These are phyloP conservation scores for Amylocarpus encephaloides DNA, from an alignment of 2,329 filamentous ascomycete genomes.

Conservation along the genomic window DNA sequence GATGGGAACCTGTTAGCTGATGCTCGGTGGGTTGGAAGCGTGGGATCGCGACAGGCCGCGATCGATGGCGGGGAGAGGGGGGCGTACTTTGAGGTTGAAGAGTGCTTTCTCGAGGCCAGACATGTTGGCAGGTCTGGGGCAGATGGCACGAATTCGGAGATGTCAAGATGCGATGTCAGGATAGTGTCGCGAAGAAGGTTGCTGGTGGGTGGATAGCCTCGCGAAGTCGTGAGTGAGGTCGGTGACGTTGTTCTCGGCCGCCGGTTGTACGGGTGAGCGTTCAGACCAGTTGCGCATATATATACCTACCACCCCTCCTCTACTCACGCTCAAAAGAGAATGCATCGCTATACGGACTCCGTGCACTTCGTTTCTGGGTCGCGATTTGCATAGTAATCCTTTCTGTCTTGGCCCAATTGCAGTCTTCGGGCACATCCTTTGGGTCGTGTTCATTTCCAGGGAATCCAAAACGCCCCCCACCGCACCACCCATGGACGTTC, in stretches of 20 bases:
- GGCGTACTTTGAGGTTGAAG: slow-evolving; percentile 52
- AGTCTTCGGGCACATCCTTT: slow-evolving; percentile 1
- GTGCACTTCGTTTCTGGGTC: background rate
- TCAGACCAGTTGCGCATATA: slow-evolving; percentile 13
- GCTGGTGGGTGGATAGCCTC: slow-evolving; percentile 14
- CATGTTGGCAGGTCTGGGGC: slow-evolving; percentile 35
- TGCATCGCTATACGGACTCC: slow-evolving; percentile 4
- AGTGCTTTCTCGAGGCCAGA: slow-evolving; percentile 56
- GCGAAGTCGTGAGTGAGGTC: no score
- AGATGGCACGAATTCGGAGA: background rate
- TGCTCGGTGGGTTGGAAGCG: no score
- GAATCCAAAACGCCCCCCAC: slow-evolving; percentile 33
- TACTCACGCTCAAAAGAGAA: background rate
- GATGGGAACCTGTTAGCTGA: background rate
- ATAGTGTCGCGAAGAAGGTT: slow-evolving; percentile 1
- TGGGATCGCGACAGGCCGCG: slow-evolving; percentile 10
- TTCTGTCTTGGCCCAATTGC: no score
- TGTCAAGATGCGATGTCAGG: background rate
- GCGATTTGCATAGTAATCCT: slow-evolving; percentile 1
- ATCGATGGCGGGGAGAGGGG: background rate
- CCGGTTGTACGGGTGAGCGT: slow-evolving; percentile 11
- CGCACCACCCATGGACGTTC: slow-evolving; percentile 46
- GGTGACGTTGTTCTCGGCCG: slow-evolving; percentile 16
- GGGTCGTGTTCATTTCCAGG: background rate
- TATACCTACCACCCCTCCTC: slow-evolving; percentile 11